Conservation (phyloP, 192 early-diverging fungal species). For the Coemansia sp. region DNA sequence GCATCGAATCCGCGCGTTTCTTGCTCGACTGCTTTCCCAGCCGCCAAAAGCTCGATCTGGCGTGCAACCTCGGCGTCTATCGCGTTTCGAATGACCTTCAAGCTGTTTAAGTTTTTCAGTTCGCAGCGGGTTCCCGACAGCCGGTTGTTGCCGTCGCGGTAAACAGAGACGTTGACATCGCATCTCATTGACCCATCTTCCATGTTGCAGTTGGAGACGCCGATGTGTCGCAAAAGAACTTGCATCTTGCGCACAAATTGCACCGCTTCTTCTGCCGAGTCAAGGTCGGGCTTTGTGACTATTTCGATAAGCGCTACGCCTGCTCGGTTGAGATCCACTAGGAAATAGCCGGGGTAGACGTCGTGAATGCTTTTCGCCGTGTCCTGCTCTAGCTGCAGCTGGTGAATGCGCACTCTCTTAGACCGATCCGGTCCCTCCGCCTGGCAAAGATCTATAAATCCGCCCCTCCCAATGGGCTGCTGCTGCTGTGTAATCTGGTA, state of each 20-base stretch:
- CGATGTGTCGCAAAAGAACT: conserved; percentile 63
- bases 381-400: conserved; percentile 92
- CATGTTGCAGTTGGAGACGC: conserved; percentile 75
- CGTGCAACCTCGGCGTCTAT: conserved; percentile 79
- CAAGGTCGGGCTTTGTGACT: conserved; percentile 83
- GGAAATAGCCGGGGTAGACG: conserved; percentile 54
- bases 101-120: conserved; percentile 77
- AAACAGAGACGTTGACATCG: conserved; percentile 91
- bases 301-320: conserved; percentile 89
- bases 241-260: conserved; percentile 77
- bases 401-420: conserved; percentile 63
- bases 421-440: conserved; percentile 60
- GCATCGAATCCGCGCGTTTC: conserved; percentile 85
- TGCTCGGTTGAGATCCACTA: conserved; percentile 84
- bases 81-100: conserved; percentile 64
- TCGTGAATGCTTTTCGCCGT: conserved; percentile 81
- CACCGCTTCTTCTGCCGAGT: conserved; percentile 71
- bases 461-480: conserved; percentile 75
- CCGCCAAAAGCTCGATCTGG: conserved; percentile 62
- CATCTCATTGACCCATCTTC: conserved; percentile 89
- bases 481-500: conserved; percentile 94
- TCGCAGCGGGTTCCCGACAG: conserved; percentile 68
- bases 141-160: conserved; percentile 45
- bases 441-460: conserved; percentile 56
- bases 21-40: conserved; percentile 55